phyloP scores from a whole-genome alignment of 2,329 filamentous ascomycete genomes.

The Monosporascus sp. region DNA sequence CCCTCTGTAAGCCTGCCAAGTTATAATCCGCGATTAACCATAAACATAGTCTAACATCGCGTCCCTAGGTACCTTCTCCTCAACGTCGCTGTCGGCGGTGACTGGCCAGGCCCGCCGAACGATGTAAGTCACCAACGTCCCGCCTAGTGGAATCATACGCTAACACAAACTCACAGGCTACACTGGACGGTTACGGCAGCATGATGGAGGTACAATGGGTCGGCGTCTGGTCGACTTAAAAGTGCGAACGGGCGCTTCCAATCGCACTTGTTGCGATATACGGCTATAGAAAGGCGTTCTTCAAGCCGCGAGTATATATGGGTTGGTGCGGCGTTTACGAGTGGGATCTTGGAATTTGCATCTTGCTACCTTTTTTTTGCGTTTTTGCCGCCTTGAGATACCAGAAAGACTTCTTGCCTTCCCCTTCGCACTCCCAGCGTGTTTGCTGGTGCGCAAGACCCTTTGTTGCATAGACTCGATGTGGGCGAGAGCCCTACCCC shows the following conservation, averaged over 20 bases:
- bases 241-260: not conserved
- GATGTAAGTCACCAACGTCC: conserved; percentile 14
- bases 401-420: not conserved
- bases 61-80: conserved; percentile 39
- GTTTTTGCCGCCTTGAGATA: not conserved
- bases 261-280: not conserved
- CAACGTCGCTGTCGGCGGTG: conserved; percentile 51
- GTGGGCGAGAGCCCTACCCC: too few relatives aligned
- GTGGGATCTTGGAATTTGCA: not conserved
- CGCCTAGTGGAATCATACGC: not conserved
- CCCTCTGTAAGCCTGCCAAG: conserved; percentile 31
- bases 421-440: not conserved
- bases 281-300: not conserved
- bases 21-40: not conserved
- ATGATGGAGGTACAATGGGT: conserved; percentile 30
- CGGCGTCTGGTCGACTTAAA: conserved; percentile 16
- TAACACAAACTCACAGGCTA: conserved; percentile 14
- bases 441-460: too few relatives aligned
- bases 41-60: not conserved
- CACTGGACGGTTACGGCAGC: conserved; percentile 23
- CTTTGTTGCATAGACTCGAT: too few relatives aligned
- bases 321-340: not conserved
- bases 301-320: not conserved
- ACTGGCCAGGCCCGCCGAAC: conserved; percentile 34
- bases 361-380: not conserved